Percentiles rank a stretch among this genome's conserved stretches.
phyloP scores from a whole-genome alignment of 495 filamentous ascomycete genomes.

The Trypethelium eluteriae region DNA sequence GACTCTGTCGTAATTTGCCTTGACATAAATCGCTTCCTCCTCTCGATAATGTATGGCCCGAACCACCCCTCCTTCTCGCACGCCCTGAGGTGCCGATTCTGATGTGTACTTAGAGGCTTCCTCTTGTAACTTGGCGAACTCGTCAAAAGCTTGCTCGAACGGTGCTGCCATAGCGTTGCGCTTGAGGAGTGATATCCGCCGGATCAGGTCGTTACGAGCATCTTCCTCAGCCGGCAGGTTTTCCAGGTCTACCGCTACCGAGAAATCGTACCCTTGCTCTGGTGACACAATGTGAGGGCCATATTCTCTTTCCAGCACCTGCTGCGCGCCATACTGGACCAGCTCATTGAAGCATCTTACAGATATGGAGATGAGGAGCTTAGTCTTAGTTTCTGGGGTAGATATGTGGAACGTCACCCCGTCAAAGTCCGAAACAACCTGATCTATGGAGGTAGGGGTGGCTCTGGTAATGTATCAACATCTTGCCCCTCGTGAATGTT shows the following conservation, averaged over 20 bases:
- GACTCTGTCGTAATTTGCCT: constrained; percentile 90
- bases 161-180: constrained; percentile 97
- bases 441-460: constrained; percentile 80
- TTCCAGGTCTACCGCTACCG: constrained; percentile 78
- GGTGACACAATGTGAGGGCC: constrained; percentile 80
- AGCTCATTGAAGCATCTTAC: constrained; percentile 93
- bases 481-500: neutral
- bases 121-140: constrained; percentile 75
- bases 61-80: constrained; percentile 80
- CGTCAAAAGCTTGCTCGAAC: constrained; percentile 92
- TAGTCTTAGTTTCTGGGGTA: constrained; percentile 83
- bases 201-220: constrained; percentile 75
- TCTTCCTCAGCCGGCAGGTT: constrained; percentile 71
- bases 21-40: constrained; percentile 99
- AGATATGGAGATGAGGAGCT: constrained; percentile 85
- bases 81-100: constrained; percentile 82
- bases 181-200: constrained; percentile 79
- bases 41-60: constrained; percentile 97
- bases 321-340: constrained; percentile 81
- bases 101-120: constrained; percentile 83
- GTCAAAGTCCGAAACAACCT: constrained; percentile 97
- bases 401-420: constrained; percentile 96
- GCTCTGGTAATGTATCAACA: constrained; percentile 48
- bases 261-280: constrained; percentile 92
- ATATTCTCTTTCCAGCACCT: constrained; percentile 89